These are phyloP conservation scores for Neltuma alba DNA, from an alignment of 306 rosid genomes.

Conservation along the genomic window DNA sequence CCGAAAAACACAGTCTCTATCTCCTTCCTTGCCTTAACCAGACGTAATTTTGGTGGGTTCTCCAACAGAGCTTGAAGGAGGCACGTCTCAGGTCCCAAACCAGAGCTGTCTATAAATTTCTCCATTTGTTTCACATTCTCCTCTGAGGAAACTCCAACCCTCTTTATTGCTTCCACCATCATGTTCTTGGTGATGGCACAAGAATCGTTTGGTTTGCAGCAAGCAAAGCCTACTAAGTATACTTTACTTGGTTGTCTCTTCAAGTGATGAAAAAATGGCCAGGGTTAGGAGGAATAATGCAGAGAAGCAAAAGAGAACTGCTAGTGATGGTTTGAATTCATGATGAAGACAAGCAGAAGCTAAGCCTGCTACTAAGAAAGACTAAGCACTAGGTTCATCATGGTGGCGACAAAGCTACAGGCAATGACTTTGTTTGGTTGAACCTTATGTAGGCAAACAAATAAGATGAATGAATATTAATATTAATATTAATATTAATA, in stretches of 20 bases:
- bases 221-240: constrained; percentile 39
- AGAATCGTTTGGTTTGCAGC: constrained; percentile 26
- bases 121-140: neutral
- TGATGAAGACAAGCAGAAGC: neutral
- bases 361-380: neutral
- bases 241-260: neutral
- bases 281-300: neutral
- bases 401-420: neutral
- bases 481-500: no score
- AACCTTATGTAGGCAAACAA: no score
- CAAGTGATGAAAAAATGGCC: neutral
- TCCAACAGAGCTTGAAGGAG: neutral
- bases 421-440: no score
- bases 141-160: no score
- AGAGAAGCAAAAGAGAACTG: neutral
- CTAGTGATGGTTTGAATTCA: neutral
- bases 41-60: constrained; percentile 8
- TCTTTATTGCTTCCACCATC: neutral
- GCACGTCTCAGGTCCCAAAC: constrained; percentile 33
- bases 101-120: constrained; percentile 20
- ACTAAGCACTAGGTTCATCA: constrained; percentile 10
- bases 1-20: constrained; percentile 7
- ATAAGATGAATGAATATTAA: no score
- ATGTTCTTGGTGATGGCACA: constrained; percentile 10
- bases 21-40: constrained; percentile 16